A percentile compares a stretch with the other conserved stretches of the same genome.
phyloP scores from a whole-genome alignment of 139 green algal species.

The Pseudopediastrum boryanum region DNA sequence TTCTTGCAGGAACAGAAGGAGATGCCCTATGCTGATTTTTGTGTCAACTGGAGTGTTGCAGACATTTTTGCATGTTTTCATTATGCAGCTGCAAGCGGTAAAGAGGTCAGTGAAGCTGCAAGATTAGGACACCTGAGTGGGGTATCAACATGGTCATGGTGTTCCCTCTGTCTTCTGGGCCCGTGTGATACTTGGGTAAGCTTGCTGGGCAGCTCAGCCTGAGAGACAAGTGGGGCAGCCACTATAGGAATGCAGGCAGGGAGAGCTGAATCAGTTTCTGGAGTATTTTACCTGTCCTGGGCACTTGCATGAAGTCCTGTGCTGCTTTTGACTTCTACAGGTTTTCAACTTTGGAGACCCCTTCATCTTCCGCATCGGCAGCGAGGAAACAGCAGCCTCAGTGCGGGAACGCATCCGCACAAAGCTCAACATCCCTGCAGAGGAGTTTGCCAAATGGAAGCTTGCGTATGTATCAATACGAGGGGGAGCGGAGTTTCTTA shows the following conservation, averaged over 20 bases:
- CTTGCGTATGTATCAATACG: slow-evolving; percentile 63
- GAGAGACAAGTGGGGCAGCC: background rate
- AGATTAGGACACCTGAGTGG: too few relatives aligned
- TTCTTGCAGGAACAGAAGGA: too few relatives aligned
- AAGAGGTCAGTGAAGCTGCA: too few relatives aligned
- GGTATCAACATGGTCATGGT: background rate
- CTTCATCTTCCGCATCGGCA: slow-evolving; percentile 78
- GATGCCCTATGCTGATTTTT: too few relatives aligned
- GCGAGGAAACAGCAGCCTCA: slow-evolving; percentile 74
- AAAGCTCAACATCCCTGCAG: slow-evolving; percentile 75
- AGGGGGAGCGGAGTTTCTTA: slow-evolving; percentile 59
- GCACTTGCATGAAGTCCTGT: too few relatives aligned
- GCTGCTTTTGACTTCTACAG: too few relatives aligned
- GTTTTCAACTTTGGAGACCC: slow-evolving; percentile 84
- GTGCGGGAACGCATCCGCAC: slow-evolving; percentile 58
- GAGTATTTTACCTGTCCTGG: too few relatives aligned
- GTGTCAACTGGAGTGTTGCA: too few relatives aligned
- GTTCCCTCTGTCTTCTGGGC: background rate
- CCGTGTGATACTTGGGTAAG: too few relatives aligned
- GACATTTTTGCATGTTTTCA: too few relatives aligned
- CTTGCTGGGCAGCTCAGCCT: background rate
- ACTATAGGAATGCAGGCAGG: background rate
- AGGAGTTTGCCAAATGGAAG: slow-evolving; percentile 89
- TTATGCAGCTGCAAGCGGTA: too few relatives aligned
- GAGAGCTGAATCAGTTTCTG: background rate